These are phyloP conservation scores for Phytophthora lateralis DNA, from an alignment of 352 stramenopile genomes.

Conservation along the genomic window DNA sequence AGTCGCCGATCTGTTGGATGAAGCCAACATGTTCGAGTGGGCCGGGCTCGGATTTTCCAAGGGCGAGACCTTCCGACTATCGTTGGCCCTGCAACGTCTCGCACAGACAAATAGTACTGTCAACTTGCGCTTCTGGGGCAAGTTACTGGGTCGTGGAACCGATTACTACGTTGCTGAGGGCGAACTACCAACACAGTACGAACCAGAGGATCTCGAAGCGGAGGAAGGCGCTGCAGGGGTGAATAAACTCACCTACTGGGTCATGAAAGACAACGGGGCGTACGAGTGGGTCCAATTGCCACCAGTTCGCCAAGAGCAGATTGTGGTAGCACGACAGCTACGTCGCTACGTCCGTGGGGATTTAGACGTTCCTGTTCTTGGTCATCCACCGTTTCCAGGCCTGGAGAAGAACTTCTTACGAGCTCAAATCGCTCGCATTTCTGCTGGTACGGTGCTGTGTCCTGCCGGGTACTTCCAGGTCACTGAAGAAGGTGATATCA, in stretches of 20 bases:
- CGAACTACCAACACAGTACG: conserved; percentile 46
- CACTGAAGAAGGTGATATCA: conserved; percentile 75
- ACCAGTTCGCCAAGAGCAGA: conserved; percentile 73
- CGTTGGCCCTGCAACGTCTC: conserved; percentile 22
- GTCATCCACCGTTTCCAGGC: conserved; percentile 90
- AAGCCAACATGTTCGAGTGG: conserved; percentile 87
- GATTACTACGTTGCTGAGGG: conserved; percentile 91
- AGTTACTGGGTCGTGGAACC: conserved; percentile 68
- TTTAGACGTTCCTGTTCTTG: conserved; percentile 76
- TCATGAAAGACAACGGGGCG: conserved; percentile 77
- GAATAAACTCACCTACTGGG: conserved; percentile 93
- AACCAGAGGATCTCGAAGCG: conserved; percentile 72
- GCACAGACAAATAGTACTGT: conserved; percentile 58
- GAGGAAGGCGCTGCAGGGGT: conserved; percentile 67
- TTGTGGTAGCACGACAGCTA: conserved; percentile 80
- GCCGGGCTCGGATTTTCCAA: conserved; percentile 68
- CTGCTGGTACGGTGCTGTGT: conserved; percentile 75
- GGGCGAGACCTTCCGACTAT: neutral
- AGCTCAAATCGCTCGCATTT: conserved; percentile 91
- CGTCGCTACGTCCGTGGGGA: conserved; percentile 82
- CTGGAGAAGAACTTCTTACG: conserved; percentile 87
- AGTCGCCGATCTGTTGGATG: conserved; percentile 71
- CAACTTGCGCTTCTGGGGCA: conserved; percentile 90
- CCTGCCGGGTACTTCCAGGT: conserved; percentile 87
- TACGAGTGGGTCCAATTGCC: conserved; percentile 88